A percentile compares a stretch with the other conserved stretches of the same genome.
These are phyloP conservation scores for Aspergillus niger DNA, from an alignment of 2,329 filamentous ascomycete species.

Conservation along the genomic window DNA sequence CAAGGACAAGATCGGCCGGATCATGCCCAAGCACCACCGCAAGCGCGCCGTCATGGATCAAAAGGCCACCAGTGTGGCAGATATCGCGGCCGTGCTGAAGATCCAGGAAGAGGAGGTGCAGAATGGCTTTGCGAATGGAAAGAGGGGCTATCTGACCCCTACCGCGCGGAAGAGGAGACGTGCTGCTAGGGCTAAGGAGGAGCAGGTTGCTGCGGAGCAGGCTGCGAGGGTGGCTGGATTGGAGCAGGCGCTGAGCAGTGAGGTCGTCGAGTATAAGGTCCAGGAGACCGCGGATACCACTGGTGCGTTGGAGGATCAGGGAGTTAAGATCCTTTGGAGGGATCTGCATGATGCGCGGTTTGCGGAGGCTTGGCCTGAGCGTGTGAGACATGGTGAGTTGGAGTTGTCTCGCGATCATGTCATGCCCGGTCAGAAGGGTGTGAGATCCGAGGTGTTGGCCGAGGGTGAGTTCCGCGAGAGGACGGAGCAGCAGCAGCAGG, in stretches of 20 bases:
- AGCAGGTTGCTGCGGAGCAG: conserved; percentile 24
- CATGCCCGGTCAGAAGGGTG: conserved; percentile 35
- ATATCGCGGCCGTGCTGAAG: conserved; percentile 58
- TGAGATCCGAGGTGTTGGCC: conserved; percentile 27
- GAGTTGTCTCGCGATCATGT: conserved; percentile 39
- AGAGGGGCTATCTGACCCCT: conserved; percentile 35
- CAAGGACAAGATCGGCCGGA: conserved; percentile 43
- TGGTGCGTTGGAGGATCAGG: conserved; percentile 26
- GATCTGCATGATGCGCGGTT: conserved; percentile 48
- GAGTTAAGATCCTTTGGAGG: conserved; percentile 50
- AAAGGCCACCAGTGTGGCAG: conserved; percentile 63
- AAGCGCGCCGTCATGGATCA: conserved; percentile 63
- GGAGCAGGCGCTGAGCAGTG: conserved; percentile 21
- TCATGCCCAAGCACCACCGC: conserved; percentile 52
- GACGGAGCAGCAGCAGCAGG: conserved; percentile 16
- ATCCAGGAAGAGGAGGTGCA: conserved; percentile 48
- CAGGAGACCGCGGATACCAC: conserved; percentile 27
- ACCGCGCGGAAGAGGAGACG: conserved; percentile 34
- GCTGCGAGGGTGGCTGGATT: conserved; percentile 27
- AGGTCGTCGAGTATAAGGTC: conserved; percentile 32
- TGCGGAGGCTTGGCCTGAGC: conserved; percentile 47
- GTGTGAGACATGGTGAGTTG: conserved; percentile 47
- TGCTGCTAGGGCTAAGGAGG: conserved; percentile 30
- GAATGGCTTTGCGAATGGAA: conserved; percentile 33
- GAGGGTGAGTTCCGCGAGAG: conserved; percentile 29